Conservation (phyloP, 768 basidiomycete genomes). For the Pleurotus platypus region DNA sequence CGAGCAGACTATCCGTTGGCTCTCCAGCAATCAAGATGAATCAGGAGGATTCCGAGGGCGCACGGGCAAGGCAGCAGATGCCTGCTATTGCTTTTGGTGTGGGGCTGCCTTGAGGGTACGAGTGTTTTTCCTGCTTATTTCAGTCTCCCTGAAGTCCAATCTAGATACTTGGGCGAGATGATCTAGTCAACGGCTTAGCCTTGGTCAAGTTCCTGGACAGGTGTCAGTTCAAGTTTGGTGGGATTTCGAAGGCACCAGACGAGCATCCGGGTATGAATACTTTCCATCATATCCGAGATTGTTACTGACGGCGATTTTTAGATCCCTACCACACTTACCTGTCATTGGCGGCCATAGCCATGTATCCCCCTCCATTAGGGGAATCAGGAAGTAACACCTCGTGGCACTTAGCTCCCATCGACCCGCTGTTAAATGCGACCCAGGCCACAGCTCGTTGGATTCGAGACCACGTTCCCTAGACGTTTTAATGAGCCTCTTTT, state of each 20-base stretch:
- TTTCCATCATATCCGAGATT: not conserved
- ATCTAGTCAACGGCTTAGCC: conserved; percentile 52
- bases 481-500: not conserved
- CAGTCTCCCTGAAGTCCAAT: not conserved
- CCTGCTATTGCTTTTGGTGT: conserved; percentile 98
- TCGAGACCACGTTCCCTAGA: conserved; percentile 47
- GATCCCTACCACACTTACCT: conserved; percentile 98
- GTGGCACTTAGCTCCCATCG: conserved; percentile 59
- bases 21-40: conserved; percentile 63
- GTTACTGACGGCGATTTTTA: conserved; percentile 20
- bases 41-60: conserved; percentile 86
- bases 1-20: conserved; percentile 67
- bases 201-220: conserved; percentile 62
- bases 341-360: conserved; percentile 74
- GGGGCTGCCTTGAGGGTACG: conserved; percentile 74
- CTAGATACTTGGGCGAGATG: conserved; percentile 66
- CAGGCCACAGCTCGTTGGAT: conserved; percentile 67
- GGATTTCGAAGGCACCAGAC: conserved; percentile 80
- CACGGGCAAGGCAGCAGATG: conserved; percentile 83
- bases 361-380: conserved; percentile 48
- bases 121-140: conserved; percentile 7
- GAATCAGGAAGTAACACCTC: conserved; percentile 25
- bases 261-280: conserved; percentile 65
- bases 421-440: conserved; percentile 71
- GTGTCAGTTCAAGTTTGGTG: conserved; percentile 89